Base-by-base conservation (phyloP, 345 rosid species). In the Lepidium aucheri region DNA sequence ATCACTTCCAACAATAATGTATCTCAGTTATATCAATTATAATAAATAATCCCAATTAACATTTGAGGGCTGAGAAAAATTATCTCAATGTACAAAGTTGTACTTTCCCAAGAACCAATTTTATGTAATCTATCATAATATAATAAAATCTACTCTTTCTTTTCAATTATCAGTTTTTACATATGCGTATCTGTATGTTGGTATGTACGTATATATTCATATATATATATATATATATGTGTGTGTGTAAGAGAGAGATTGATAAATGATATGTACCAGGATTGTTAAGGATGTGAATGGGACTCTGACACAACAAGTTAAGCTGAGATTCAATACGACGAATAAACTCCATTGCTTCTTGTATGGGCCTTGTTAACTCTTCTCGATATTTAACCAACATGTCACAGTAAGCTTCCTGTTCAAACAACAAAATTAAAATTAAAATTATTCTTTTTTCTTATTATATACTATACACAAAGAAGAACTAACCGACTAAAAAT, bases 341-440 rank as follows among this genome's bases (percentile, higher is more conserved):
- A 85, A 94, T 90, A 89, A 88, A 94, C 71, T 88, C 99, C 92
- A 87, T 88, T 67, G 97, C 96, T 80, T 94, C 99, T 76, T 90
- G 93, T 66, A 94, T 79, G 10, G 99, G 99, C 76, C 91, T 78
- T 35, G 91, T 82, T 53, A 94, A 80, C 78, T 94, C 99, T 64
- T 90, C 99, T 5, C 91, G 81, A 74, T 94, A 94, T 73, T 90
- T 94, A 75, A 94, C 85, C 61, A 94, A 73, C 99, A 94, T 87
- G 80, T 88, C 97, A 69, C 84, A 88, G 30, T 94, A 94, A 16
- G 97, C 99, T 65, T 88, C 99, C 99, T 94, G 85, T 59, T 32
- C 54, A 67, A 51, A 46, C 6, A 9, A 12, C 13, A 32, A 8
- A 49, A 38, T 8, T 47, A 20, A 43, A 18, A 32, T n/a, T n/a